Conservation (phyloP, 176 grass and related monocot genomes). For the Aegilops umbellulata region DNA sequence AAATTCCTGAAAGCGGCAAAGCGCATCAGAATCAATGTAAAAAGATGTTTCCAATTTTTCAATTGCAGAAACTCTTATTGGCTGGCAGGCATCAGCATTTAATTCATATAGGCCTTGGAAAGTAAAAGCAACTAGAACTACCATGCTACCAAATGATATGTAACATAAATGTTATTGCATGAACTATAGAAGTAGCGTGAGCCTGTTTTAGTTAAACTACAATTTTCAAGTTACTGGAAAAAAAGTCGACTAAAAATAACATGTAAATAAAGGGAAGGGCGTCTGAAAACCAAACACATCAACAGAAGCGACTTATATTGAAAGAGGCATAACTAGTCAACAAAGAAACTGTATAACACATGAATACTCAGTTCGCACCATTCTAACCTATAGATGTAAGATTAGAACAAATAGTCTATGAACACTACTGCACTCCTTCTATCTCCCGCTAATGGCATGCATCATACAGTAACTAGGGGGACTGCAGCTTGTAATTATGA, state of each 20-base stretch:
- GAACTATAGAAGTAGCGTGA: neutral
- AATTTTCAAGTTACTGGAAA: neutral
- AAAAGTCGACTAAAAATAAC: no score
- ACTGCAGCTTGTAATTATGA: neutral
- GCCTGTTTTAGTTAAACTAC: neutral
- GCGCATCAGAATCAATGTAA: neutral
- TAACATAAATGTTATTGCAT: neutral
- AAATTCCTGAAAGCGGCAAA: constrained; percentile 31
- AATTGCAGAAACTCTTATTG: neutral
- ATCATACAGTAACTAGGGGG: no score
- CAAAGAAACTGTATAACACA: neutral
- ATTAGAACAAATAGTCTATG: no score
- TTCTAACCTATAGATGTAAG: no score
- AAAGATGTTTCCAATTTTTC: neutral
- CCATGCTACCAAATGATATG: neutral
- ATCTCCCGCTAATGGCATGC: no score
- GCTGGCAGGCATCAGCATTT: neutral
- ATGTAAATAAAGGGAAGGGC: neutral
- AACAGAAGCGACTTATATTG: no score
- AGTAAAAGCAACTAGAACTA: neutral
- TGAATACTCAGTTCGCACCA: no score
- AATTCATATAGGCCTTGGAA: neutral
- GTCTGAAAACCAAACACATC: no score
- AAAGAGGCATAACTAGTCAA: no score
- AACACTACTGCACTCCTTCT: no score